Evolutionary conservation across 768 basidiomycete genomes (phyloP).

Genomic region (Kwoniella europaea): DNA sequence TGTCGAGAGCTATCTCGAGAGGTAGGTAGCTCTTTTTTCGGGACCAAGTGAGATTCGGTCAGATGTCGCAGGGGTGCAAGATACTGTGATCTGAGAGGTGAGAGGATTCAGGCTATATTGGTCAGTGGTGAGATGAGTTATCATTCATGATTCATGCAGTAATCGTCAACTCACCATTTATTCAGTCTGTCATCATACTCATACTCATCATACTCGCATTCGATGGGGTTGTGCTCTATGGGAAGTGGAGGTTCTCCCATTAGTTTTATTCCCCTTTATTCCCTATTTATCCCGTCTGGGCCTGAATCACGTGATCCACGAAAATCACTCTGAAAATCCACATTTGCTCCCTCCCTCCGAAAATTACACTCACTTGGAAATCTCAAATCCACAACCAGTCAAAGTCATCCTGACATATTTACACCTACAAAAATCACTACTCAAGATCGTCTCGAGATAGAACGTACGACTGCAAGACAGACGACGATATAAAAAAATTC

Average conservation of each 20-base stretch:
- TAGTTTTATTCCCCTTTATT: conserved; percentile 8
- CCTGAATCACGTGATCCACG: neutral
- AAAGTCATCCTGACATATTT: too few species aligned
- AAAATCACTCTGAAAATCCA: neutral
- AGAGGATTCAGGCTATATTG: too few species aligned
- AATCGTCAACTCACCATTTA: too few species aligned
- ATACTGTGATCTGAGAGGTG: neutral
- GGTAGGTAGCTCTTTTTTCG: neutral
- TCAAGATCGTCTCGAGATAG: neutral
- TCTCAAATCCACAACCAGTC: too few species aligned
- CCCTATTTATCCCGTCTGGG: conserved; percentile 6
- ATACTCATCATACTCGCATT: neutral
- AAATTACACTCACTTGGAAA: conserved; percentile 2
- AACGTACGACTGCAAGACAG: conserved; percentile 21
- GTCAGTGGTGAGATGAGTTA: too few species aligned
- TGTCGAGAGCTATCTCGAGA: neutral
- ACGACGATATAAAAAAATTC: conserved; percentile 3
- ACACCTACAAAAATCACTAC: too few species aligned
- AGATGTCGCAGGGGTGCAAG: neutral
- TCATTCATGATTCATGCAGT: too few species aligned
- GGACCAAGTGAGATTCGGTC: too few species aligned
- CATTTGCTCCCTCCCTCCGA: neutral
- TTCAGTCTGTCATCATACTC: neutral
- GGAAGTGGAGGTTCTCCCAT: neutral
- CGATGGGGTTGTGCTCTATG: neutral